These are phyloP conservation scores for Trypanosomatidae sp. DNA, from an alignment of 208 protist genomes.

Conservation along the genomic window DNA sequence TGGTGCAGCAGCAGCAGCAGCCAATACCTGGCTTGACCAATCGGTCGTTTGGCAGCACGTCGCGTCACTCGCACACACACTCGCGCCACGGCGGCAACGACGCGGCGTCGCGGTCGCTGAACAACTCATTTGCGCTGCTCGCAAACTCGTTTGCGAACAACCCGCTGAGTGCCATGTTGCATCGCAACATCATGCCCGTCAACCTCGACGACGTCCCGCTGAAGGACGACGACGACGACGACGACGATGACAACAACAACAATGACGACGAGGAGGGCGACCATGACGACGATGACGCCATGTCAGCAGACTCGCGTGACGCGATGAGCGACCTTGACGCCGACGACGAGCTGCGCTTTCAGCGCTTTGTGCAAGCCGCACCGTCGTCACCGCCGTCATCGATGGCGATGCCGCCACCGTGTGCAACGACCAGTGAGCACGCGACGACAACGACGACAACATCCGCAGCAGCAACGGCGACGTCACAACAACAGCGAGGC, in stretches of 20 bases:
- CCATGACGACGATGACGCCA: too few species aligned
- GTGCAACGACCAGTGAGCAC: too few species aligned
- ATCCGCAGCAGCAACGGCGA: too few species aligned
- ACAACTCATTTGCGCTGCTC: conserved; percentile 27
- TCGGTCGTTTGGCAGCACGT: not conserved
- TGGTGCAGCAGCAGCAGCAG: not conserved
- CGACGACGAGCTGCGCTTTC: too few species aligned
- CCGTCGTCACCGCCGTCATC: too few species aligned
- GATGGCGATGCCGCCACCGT: too few species aligned
- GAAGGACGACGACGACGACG: conserved; percentile 8
- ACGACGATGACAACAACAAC: conserved; percentile 4
- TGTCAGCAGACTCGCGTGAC: too few species aligned
- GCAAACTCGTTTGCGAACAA: conserved; percentile 30
- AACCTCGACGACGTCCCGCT: conserved; percentile 13
- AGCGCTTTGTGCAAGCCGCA: too few species aligned
- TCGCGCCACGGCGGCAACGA: conserved; percentile 2
- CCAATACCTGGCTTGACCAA: not conserved
- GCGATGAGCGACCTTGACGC: too few species aligned
- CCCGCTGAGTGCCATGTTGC: conserved; percentile 12
- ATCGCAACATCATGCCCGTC: conserved; percentile 14
- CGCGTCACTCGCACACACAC: conserved; percentile 3
- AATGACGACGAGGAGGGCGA: too few species aligned
- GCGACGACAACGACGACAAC: too few species aligned
- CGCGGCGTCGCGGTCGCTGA: conserved; percentile 1
- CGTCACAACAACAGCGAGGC: too few species aligned